Base-by-base conservation (phyloP, 257 asterid species). In the Mentha longifolia region DNA sequence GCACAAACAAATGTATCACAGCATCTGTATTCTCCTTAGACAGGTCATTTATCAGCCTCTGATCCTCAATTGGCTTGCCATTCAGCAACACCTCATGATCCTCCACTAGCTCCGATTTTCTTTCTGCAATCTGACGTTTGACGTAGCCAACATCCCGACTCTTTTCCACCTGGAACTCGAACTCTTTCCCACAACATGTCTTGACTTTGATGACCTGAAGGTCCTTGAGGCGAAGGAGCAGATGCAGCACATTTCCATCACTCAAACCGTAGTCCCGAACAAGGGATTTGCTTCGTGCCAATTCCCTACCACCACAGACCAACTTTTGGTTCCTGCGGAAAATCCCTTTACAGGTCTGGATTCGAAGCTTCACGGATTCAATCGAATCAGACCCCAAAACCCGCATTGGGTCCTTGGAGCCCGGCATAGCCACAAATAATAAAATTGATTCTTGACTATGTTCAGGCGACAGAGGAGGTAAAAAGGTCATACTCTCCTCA, bases 291-390 rank as follows among this genome's bases (percentile, higher is more conserved):
- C 93, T 87, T 73, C 95, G 66, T 11, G 96, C 84, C 80, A 92
- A 76, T 78, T 88, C 97, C 55, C 95, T 82, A 61, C 98, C 98
- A 13, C 92, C 82, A 68, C 88, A 87, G 8, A 92, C 96, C 87
- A 92, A 77, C 78, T 90, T 90, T 31, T 88, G 97, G 28, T 84
- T 88, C 76, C 86, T 82, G 60, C 85, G 83, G 74, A 87, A 82
- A 69, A 88, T 85, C 72, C 98, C 98, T 69, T 84, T 87, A 68
- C 81, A 88, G 46, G 66, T 78, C 75, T 90, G 98, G 57, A 92
- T 90, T 51, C 84, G 77, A 30, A 92, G 74, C 78, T 90, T 92
- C 72, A 92, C 85, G 0, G 98, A 88, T 70, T 85, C 88, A 52
- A 92, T 88, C 2, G 97, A 90, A 76, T 90, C 97, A 1, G 87